Conservation (phyloP, 345 rosid species). For the Pseudoturritis turrita region DNA sequence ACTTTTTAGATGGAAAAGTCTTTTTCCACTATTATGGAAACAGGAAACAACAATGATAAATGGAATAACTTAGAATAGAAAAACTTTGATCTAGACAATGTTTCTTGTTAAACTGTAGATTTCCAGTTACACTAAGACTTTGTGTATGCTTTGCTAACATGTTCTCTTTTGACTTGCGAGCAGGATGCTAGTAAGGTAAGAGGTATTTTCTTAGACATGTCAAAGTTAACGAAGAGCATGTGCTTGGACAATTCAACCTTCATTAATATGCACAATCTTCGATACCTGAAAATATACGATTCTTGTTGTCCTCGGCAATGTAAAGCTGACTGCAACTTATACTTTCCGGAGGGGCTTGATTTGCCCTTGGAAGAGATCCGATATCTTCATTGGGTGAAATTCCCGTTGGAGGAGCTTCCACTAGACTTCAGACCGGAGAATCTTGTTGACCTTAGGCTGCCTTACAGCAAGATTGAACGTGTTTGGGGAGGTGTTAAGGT, state of each 20-base stretch:
- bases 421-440: not conserved
- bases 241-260: not conserved
- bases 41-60: not conserved
- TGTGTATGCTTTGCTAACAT: not conserved
- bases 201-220: constrained; percentile 4
- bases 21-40: not conserved
- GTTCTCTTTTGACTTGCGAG: not conserved
- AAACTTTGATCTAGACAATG: not conserved
- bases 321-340: not conserved
- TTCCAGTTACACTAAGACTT: not conserved
- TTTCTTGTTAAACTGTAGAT: no score
- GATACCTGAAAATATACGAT: not conserved
- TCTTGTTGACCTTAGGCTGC: constrained; percentile 14
- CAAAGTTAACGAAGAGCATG: not conserved
- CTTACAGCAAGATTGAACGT: not conserved
- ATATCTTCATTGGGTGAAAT: not conserved
- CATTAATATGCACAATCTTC: not conserved
- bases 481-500: constrained; percentile 10
- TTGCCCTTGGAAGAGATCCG: not conserved
- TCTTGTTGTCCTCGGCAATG: not conserved
- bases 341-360: not conserved
- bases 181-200: not conserved
- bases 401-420: not conserved
- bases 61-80: not conserved
- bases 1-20: not conserved